phyloP scores from a whole-genome alignment of 352 stramenopile genomes.

The Phytophthora pseudosyringae region DNA sequence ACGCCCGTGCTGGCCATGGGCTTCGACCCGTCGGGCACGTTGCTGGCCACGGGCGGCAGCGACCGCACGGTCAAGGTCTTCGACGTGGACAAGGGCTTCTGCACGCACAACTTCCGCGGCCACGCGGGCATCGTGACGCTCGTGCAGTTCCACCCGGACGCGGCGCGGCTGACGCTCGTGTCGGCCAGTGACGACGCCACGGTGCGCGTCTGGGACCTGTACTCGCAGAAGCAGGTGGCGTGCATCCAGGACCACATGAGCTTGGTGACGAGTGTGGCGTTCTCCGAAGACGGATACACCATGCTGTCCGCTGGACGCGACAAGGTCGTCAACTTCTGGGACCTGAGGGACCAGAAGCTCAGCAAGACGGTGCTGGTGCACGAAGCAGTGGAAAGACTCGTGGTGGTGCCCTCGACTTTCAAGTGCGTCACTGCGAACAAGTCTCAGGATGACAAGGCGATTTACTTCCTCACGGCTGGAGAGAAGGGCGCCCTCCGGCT shows the following conservation, averaged over 20 bases:
- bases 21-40: constrained; percentile 90
- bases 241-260: constrained; percentile 96
- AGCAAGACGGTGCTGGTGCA: constrained; percentile 95
- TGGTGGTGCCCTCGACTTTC: constrained; percentile 81
- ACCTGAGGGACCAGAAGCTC: constrained; percentile 81
- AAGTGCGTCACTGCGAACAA: constrained; percentile 47
- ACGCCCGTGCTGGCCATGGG: constrained; percentile 87
- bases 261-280: constrained; percentile 93
- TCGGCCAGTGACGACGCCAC: constrained; percentile 80
- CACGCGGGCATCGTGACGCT: constrained; percentile 90
- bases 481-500: constrained; percentile 91
- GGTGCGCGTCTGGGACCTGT: constrained; percentile 88
- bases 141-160: constrained; percentile 85
- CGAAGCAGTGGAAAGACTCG: constrained; percentile 95
- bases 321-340: constrained; percentile 93
- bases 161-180: constrained; percentile 68
- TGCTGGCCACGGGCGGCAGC: constrained; percentile 96
- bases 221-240: constrained; percentile 82
- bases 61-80: constrained; percentile 96
- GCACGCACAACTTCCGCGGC: constrained; percentile 93
- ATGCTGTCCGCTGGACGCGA: constrained; percentile 92
- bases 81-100: constrained; percentile 92
- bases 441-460: constrained; percentile 56
- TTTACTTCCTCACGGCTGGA: constrained; percentile 94
- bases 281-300: constrained; percentile 87